Evolutionary conservation across 768 basidiomycete species (phyloP).

Genomic region (Collybia sp.): DNA sequence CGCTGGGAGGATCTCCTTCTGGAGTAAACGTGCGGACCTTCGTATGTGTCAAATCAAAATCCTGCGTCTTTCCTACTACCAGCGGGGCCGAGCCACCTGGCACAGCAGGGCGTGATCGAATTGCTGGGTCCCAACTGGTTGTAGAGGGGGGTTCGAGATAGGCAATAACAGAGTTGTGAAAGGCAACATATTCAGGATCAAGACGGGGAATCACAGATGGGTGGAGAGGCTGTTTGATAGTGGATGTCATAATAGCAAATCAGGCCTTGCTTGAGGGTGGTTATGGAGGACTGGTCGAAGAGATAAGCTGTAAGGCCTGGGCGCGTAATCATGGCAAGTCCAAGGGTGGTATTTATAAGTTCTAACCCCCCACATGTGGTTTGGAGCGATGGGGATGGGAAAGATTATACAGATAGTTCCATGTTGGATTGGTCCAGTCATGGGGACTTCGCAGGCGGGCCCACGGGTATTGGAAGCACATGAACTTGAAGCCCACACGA

Average conservation of each 20-base stretch:
- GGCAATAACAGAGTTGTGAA: constrained; percentile 48
- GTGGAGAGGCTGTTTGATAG: constrained; percentile 47
- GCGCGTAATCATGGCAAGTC: too few relatives aligned
- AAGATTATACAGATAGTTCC: too few relatives aligned
- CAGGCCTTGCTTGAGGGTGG: too few relatives aligned
- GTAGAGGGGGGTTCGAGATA: constrained; percentile 48
- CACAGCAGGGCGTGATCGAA: constrained; percentile 48
- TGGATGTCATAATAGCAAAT: background rate
- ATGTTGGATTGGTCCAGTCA: too few relatives aligned
- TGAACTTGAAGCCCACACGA: too few relatives aligned
- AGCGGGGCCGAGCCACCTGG: constrained; percentile 55
- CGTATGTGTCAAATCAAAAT: constrained; percentile 47
- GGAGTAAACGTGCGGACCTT: constrained; percentile 65
- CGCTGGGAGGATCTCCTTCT: constrained; percentile 37
- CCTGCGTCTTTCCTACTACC: constrained; percentile 48
- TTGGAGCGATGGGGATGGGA: too few relatives aligned
- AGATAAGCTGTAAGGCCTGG: too few relatives aligned
- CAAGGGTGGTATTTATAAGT: too few relatives aligned
- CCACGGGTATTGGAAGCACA: too few relatives aligned
- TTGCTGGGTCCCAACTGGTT: constrained; percentile 54
- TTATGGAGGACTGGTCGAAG: too few relatives aligned
- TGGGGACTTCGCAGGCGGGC: too few relatives aligned
- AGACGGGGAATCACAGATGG: constrained; percentile 52
- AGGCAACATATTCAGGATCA: constrained; percentile 63
- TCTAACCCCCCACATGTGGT: too few relatives aligned